Base-by-base conservation (phyloP, 2,329 filamentous ascomycete species). In the Cladosporium sp. region DNA sequence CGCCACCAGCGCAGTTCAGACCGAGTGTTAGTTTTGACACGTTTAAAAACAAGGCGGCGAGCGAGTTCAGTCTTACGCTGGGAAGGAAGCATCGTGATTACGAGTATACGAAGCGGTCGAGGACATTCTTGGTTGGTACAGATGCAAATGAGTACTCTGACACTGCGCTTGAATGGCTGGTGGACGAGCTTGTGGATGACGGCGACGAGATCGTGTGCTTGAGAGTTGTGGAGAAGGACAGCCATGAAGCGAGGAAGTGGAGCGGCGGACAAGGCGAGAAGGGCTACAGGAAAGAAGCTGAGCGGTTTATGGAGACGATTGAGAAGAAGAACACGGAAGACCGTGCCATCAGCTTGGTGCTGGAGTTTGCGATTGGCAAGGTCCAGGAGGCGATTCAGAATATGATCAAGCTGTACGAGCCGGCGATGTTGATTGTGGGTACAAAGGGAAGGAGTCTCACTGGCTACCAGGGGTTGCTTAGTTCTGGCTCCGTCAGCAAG, bases 141-240 rank as follows among this genome's bases (percentile, higher is more conserved):
- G 93, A 97, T 78, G 91, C 94, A 73, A 93, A 97, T 72, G 87
- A 92, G 66, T 97, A 97, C 78, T 96, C 92, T 7, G 91, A 96
- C 68, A 95, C 94, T 78, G 93, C 93, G 18, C 83, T 97, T 21
- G 91, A 96, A 78, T 97, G 93, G 93, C 84, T 97, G 60, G 86
- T 97, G 46, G 92, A 96, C 72, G 92, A 96, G 79, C 84, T 97
- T 65, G 92, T 97, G 49, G 93, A 97, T 72, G 93, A 97, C 73
- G 93, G 93, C 21, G 93, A 97, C 75, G 92, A 97, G 78, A 89
- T 97, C 65, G 91, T 97, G 10, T 97, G 93, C 78, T 85, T 97
- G 58, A 86, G 92, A 62, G 93, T 96, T 2, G 86, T 96, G 52
- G 93, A 97, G 74, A 93, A 91, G 75, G 91, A 94, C 69, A 85